Conservation (phyloP, 331 rosid genomes). For the Ulmus americana region DNA sequence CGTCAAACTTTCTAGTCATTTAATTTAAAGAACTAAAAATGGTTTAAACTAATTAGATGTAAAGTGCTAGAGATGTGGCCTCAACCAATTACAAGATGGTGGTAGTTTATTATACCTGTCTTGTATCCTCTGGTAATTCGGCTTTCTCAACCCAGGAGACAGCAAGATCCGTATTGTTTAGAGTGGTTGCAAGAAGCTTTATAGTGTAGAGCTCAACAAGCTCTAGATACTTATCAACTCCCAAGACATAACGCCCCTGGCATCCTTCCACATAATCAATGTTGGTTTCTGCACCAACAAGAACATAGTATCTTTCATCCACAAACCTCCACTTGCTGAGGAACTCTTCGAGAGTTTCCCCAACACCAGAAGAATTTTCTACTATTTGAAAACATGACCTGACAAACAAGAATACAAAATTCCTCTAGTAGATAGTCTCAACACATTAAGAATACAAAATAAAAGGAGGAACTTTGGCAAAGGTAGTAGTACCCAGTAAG, state of each 20-base stretch:
- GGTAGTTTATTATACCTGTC: conserved; percentile 46
- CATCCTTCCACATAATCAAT: conserved; percentile 19
- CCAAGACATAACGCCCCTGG: conserved; percentile 30
- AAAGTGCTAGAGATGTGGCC: background rate
- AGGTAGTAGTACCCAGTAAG: conserved; percentile 53
- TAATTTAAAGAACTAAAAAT: background rate
- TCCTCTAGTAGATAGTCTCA: background rate
- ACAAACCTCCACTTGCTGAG: conserved; percentile 60
- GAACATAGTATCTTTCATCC: conserved; percentile 40
- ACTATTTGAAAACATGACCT: conserved; percentile 57
- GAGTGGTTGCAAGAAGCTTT: conserved; percentile 39
- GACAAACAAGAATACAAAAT: conserved; percentile 18
- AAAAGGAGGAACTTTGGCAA: conserved; percentile 11
- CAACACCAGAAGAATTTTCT: conserved; percentile 40
- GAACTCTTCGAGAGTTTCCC: conserved; percentile 53
- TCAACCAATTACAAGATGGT: background rate
- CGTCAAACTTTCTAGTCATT: background rate
- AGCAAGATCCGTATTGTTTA: conserved; percentile 45
- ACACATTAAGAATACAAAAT: background rate
- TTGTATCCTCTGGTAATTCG: conserved; percentile 53
- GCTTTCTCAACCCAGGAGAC: conserved; percentile 73
- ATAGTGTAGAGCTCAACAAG: conserved; percentile 59
- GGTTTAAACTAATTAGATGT: background rate
- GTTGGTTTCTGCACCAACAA: conserved; percentile 31
- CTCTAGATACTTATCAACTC: conserved; percentile 51